Conservation (phyloP, 202 grass and related monocot species). For the Carex sylvatica region DNA sequence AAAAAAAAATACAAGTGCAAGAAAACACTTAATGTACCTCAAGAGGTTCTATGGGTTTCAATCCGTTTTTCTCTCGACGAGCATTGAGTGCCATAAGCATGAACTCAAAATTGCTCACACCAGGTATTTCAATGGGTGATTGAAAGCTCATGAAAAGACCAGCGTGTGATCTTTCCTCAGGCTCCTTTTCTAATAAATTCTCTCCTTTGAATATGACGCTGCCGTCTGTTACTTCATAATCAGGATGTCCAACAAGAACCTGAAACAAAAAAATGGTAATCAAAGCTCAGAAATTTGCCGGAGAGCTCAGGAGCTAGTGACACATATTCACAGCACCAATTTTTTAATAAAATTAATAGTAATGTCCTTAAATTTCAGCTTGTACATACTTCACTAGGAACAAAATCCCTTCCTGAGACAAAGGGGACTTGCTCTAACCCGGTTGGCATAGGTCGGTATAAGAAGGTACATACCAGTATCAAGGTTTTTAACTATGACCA, state of each 20-base stretch:
- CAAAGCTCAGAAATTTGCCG: not conserved
- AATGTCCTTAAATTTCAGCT: not conserved
- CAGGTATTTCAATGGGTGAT: slow-evolving; percentile 85
- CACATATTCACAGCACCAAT: not conserved
- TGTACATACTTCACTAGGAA: not conserved
- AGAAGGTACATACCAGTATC: too few relatives aligned
- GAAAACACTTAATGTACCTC: slow-evolving; percentile 45
- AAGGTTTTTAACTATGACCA: not conserved
- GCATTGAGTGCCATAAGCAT: slow-evolving; percentile 91
- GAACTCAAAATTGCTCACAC: slow-evolving; percentile 94
- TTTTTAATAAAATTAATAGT: not conserved
- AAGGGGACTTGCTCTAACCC: not conserved
- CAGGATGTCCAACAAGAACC: slow-evolving; percentile 86
- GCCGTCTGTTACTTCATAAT: slow-evolving; percentile 89
- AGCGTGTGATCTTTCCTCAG: slow-evolving; percentile 89
- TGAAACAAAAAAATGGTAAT: slow-evolving; percentile 6
- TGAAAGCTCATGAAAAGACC: slow-evolving; percentile 97
- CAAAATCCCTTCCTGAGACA: not conserved
- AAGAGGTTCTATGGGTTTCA: slow-evolving; percentile 59
- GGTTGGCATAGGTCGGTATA: not conserved
- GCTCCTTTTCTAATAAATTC: slow-evolving; percentile 82
- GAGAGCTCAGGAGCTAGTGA: not conserved
- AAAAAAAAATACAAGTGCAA: not conserved
- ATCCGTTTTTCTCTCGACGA: slow-evolving; percentile 62
- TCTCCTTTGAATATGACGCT: slow-evolving; percentile 79